Base-by-base conservation (phyloP, 768 basidiomycete species). In the Macrolepiota dolichaula region DNA sequence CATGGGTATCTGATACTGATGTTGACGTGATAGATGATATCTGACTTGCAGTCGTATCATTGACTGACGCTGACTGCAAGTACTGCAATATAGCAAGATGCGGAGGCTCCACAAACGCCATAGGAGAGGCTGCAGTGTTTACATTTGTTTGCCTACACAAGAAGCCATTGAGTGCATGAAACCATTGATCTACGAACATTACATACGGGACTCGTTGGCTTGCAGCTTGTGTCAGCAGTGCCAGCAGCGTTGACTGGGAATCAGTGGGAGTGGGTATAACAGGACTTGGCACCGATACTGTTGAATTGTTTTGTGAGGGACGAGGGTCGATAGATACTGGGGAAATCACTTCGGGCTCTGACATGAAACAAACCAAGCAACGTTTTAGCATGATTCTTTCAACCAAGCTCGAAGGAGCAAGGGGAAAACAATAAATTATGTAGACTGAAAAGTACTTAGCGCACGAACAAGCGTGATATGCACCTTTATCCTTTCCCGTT, bases 401-500 rank as follows among this genome's bases (percentile, higher is more conserved):
- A 73, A 79, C 77, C 73, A 70, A 74, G 71, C 70, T 67, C 63
- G 70, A 70, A 37, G 51, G 53, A 62, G 73, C 67, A 72, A 73
- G 72, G 73, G 68, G 71, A 76, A 79, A 79, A 81, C 72, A 72
- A 77, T 73, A 74, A n/a, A 83, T 89, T 91, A 84, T 84, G 84
- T 78, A 77, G 77, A 73, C 74, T 76, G 76, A 77, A 78, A 78
- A 75, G 80, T 90, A 92, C 90, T 92, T 88, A 89, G 88, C 90
- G 86, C 86, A 86, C 81, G 85, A 77, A 80, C 73, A 70, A 73
- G 72, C 75, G 74, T 76, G 81, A 87, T 92, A 93, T 84, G 90
- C 91, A 94, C 92, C 92, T 93, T 93, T 86, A 80, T 81, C 82
- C 71, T 82, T 78, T 73, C 80, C 84, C 75, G 84, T 84, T 74